Base-by-base conservation (phyloP, 73 alveolate genomes). In the Paramecium caudatum region DNA sequence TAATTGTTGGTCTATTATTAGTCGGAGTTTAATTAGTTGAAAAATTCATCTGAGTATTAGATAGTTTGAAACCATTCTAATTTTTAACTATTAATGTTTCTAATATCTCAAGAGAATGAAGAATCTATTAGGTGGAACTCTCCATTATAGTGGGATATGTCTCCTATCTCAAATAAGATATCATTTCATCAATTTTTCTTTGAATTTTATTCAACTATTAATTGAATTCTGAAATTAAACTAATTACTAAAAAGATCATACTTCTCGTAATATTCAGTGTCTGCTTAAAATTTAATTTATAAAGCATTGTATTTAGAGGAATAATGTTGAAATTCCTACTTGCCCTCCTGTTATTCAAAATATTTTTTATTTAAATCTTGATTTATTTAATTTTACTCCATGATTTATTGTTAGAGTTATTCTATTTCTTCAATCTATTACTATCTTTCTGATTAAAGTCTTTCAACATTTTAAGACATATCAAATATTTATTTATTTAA, bases 221-320 rank as follows among this genome's bases (percentile, higher is more conserved):
- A 55, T 55, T 55, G 30, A 55, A 55, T 9, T 55, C 80, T 12
- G 5, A 27, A 55, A 55, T 55, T 55, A 55, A 27, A 27, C 80
- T 55, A 55, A 16, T 12, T 27, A 27, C 23, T 9, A 55, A 1
- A 55, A 5, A 19, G 12, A 3, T 27, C 2, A 12, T 55, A 55
- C 80, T 55, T 55, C 32, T 55, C 80, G 30, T 55, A 55, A 55
- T 55, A 55, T 55, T 55, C 80, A 13, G 30, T 43, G 30, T 55
- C 80, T 55, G 80, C 80, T 55, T 55, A 55, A 6, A 23, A 19
- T 10, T 55, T 55, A 19, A 55, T 55, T 55, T 55, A 21, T 55
- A 55, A 55, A 27, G 80, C 30, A 55, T 55, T 55, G 30, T 55
- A 55, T 55, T 55, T 55, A 10, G 23, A 55, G 23, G 23, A 21